Percentiles rank a stretch among this genome's conserved stretches.
phyloP scores from a whole-genome alignment of 768 basidiomycete species.

The Roridomyces roridus region DNA sequence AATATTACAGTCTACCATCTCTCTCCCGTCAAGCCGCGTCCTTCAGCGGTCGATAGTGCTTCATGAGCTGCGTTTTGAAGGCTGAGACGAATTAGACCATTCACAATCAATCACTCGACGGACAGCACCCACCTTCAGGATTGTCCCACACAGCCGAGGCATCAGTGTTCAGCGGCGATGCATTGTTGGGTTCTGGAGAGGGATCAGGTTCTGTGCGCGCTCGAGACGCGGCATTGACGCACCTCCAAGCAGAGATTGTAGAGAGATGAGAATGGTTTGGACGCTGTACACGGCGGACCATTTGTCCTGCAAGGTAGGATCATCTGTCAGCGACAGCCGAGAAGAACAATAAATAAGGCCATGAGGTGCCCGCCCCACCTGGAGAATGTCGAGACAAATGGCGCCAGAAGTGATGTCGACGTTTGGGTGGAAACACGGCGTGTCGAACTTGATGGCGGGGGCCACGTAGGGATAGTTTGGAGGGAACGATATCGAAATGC shows the following conservation, averaged over 20 bases:
- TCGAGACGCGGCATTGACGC: conserved; percentile 29
- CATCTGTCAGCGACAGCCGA: not conserved
- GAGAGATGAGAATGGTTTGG: conserved; percentile 84
- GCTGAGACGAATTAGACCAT: conserved; percentile 42
- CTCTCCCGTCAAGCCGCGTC: conserved; percentile 33
- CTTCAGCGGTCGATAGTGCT: conserved; percentile 67
- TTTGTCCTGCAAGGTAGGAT: conserved; percentile 65
- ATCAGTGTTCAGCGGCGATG: conserved; percentile 87
- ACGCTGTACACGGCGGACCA: conserved; percentile 96
- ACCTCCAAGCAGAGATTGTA: conserved; percentile 91
- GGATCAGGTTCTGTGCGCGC: not conserved
- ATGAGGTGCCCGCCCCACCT: conserved; percentile 64
- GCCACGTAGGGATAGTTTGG: conserved; percentile 88
- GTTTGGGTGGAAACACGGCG: conserved; percentile 92
- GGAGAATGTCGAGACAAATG: conserved; percentile 88
- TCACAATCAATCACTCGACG: not conserved
- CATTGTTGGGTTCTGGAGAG: conserved; percentile 85
- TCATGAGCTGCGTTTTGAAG: conserved; percentile 77
- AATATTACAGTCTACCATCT: conserved; percentile 15
- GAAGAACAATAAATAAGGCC: conserved; percentile 8
- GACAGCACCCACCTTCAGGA: conserved; percentile 58
- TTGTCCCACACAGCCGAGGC: conserved; percentile 83
- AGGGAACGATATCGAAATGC: conserved; percentile 85
- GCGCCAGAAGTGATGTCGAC: conserved; percentile 80
- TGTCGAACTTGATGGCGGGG: conserved; percentile 86